Conservation (phyloP, 805 yeast species). For the Metschnikowia picachoensis region DNA sequence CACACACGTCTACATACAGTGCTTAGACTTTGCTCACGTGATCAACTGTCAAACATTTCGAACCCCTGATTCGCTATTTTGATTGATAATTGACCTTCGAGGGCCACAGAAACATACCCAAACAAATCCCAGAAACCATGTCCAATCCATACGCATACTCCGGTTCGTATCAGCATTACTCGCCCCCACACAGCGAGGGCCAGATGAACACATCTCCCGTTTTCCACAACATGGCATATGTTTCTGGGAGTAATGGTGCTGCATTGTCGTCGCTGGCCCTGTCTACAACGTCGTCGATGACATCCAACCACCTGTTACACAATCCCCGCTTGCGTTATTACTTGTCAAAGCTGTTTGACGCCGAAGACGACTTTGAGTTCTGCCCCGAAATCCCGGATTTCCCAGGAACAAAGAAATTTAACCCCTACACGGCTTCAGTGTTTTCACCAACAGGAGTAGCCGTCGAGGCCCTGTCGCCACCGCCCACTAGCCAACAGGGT, state of each 20-base stretch:
- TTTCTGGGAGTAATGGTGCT: constrained; percentile 11
- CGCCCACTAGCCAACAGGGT: constrained; percentile 1
- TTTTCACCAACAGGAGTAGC: constrained; percentile 45
- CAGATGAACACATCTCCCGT: constrained; percentile 28
- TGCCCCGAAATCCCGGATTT: constrained; percentile 55
- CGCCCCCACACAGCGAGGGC: constrained; percentile 27
- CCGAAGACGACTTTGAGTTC: constrained; percentile 61
- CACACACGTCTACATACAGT: not conserved
- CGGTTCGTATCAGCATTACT: constrained; percentile 26
- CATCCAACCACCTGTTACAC: constrained; percentile 36
- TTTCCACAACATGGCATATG: constrained; percentile 26
- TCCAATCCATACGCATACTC: constrained; percentile 36
- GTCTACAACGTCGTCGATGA: constrained; percentile 11
- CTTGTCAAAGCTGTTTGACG: constrained; percentile 56
- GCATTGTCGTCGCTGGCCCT: constrained; percentile 15
- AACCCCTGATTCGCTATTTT: not conserved
- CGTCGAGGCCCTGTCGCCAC: constrained; percentile 5
- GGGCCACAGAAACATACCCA: not conserved
- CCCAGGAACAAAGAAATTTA: constrained; percentile 44
- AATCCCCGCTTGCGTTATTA: constrained; percentile 52
- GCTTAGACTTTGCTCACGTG: no score
- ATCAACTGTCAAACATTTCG: not conserved
- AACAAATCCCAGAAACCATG: constrained; percentile 16
- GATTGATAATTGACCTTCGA: not conserved
- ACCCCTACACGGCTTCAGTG: constrained; percentile 63